Evolutionary conservation across 129 eudicot species (phyloP).

Genomic region (Arctium minus): DNA sequence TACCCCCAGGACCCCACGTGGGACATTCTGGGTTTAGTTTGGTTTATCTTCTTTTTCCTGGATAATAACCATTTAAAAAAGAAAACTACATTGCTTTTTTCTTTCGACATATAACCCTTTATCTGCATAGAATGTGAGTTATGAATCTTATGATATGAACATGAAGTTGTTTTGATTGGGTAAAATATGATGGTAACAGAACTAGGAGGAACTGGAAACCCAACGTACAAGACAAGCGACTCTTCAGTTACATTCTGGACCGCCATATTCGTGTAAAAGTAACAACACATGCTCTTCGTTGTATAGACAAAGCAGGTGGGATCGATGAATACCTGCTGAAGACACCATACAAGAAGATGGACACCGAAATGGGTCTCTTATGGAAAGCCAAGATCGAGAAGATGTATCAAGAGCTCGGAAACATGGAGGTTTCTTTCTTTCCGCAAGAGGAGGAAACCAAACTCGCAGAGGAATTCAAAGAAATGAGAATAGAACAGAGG

Average conservation of each 20-base stretch:
- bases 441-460: slow-evolving; percentile 83
- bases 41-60: neutral
- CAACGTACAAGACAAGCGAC: slow-evolving; percentile 80
- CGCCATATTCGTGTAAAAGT: slow-evolving; percentile 88
- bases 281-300: slow-evolving; percentile 86
- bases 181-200: slow-evolving; percentile 36
- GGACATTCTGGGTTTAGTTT: neutral
- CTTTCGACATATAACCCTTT: neutral
- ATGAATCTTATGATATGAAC: neutral
- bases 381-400: slow-evolving; percentile 95
- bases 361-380: slow-evolving; percentile 79
- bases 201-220: slow-evolving; percentile 91
- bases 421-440: slow-evolving; percentile 70
- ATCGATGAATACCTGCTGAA: slow-evolving; percentile 87
- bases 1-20: neutral
- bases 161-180: neutral
- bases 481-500: slow-evolving; percentile 44
- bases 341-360: slow-evolving; percentile 95
- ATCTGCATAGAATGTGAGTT: neutral
- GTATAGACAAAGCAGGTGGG: slow-evolving; percentile 99
- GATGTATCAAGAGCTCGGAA: slow-evolving; percentile 82
- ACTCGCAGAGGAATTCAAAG: slow-evolving; percentile 66
- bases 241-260: slow-evolving; percentile 82
- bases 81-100: neutral
- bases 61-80: neutral